Evolutionary conservation across 768 basidiomycete species (phyloP).

Genomic region (Lactifluus pinguis): DNA sequence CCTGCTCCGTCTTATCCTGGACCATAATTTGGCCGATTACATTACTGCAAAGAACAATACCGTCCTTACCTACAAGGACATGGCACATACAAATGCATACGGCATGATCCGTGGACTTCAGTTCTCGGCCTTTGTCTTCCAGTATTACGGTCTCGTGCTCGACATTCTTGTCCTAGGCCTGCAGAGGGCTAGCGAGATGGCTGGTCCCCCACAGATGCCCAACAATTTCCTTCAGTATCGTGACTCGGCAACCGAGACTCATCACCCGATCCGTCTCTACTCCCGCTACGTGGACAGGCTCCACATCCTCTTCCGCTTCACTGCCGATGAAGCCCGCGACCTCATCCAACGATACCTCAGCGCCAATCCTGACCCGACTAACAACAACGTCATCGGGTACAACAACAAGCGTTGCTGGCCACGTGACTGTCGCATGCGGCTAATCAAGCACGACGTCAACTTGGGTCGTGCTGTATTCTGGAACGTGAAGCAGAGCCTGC

Average conservation of each 20-base stretch:
- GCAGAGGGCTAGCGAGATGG: slow-evolving; percentile 98
- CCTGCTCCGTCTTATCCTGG: slow-evolving; percentile 88
- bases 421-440: slow-evolving; percentile 95
- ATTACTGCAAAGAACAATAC: slow-evolving; percentile 99
- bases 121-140: slow-evolving; percentile 99
- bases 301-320: slow-evolving; percentile 96
- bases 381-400: slow-evolving; percentile 98
- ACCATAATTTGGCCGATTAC: slow-evolving; percentile 98
- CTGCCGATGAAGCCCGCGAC: slow-evolving; percentile 93
- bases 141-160: slow-evolving; percentile 93
- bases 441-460: slow-evolving; percentile 99
- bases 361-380: slow-evolving; percentile 96
- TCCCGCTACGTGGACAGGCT: slow-evolving; percentile 93
- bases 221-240: slow-evolving; percentile 98
- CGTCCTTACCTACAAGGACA: slow-evolving; percentile 89
- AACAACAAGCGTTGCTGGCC: slow-evolving; percentile 99
- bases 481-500: slow-evolving; percentile 97
- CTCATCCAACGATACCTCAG: slow-evolving; percentile 96
- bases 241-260: slow-evolving; percentile 89
- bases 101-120: slow-evolving; percentile 96
- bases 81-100: slow-evolving; percentile 97
- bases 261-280: slow-evolving; percentile 96
- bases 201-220: slow-evolving; percentile 93
- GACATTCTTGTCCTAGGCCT: slow-evolving; percentile 94
- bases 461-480: slow-evolving; percentile 97